phyloP scores from a whole-genome alignment of 768 basidiomycete genomes.

The Leucocoprinus leucothites region DNA sequence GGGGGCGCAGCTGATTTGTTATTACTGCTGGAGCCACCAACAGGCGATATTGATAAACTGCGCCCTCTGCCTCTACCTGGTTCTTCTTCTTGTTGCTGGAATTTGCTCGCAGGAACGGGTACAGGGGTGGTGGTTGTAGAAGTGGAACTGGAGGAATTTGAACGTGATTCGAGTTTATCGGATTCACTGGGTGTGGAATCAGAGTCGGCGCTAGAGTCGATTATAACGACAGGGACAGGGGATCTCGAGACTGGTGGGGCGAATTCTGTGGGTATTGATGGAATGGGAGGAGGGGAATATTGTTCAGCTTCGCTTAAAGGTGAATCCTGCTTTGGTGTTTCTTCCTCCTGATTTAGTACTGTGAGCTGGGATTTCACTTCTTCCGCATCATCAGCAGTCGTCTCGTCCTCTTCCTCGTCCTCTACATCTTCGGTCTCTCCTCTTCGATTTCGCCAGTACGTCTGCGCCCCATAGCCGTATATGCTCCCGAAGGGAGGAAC shows the following conservation, averaged over 20 bases:
- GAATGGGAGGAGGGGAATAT: neutral
- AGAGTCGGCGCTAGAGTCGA: neutral
- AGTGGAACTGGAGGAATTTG: neutral
- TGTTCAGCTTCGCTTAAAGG: neutral
- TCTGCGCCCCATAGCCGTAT: constrained; percentile 19
- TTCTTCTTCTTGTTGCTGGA: neutral
- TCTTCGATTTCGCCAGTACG: constrained; percentile 16
- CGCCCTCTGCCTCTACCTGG: neutral
- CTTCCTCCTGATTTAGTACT: constrained; percentile 15
- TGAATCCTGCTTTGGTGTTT: constrained; percentile 7
- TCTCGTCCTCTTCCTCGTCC: constrained; percentile 19
- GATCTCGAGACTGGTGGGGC: constrained; percentile 4
- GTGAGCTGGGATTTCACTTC: constrained; percentile 7
- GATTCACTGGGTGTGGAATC: neutral
- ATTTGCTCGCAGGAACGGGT: neutral
- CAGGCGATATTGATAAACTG: constrained; percentile 3
- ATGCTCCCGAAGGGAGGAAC: constrained; percentile 49
- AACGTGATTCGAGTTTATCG: neutral
- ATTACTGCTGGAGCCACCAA: neutral
- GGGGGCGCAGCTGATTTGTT: neutral
- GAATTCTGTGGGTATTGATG: constrained; percentile 1
- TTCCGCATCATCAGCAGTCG: constrained; percentile 20
- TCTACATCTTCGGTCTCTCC: constrained; percentile 21
- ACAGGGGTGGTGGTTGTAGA: neutral
- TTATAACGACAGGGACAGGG: constrained; percentile 9